Percentiles rank a stretch among this genome's conserved stretches.
These are phyloP conservation scores for Zygosaccharomyces pseudobailii DNA, from an alignment of 1,139 yeast species.

Conservation along the genomic window DNA sequence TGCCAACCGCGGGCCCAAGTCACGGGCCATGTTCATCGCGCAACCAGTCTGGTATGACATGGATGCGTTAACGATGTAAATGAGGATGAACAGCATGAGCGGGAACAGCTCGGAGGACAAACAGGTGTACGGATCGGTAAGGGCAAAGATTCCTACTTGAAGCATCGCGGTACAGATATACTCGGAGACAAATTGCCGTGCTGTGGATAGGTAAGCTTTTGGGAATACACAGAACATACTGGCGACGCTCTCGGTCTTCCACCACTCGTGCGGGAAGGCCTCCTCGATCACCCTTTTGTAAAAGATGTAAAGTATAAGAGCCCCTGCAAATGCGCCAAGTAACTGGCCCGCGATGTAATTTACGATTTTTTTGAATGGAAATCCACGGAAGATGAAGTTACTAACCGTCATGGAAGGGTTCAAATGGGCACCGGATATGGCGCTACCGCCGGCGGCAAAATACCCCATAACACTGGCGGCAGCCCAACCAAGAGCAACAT, in stretches of 20 bases:
- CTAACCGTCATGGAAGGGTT: constrained; percentile 42
- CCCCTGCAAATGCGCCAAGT: constrained; percentile 41
- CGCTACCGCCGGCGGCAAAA: constrained; percentile 40
- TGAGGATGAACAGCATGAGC: constrained; percentile 40
- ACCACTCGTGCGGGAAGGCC: constrained; percentile 26
- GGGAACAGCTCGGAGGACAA: constrained; percentile 44
- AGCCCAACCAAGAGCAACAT: constrained; percentile 47
- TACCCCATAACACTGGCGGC: constrained; percentile 48
- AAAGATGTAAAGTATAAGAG: constrained; percentile 37
- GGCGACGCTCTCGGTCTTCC: constrained; percentile 24
- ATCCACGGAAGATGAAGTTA: constrained; percentile 40
- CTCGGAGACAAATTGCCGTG: constrained; percentile 45
- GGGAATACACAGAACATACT: constrained; percentile 46
- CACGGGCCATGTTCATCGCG: constrained; percentile 50
- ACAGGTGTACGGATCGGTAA: constrained; percentile 46
- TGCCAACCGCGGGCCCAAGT: constrained; percentile 48
- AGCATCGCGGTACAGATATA: constrained; percentile 41
- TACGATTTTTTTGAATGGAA: constrained; percentile 41
- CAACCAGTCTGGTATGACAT: constrained; percentile 49
- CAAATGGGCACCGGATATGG: constrained; percentile 43
- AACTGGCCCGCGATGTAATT: constrained; percentile 39
- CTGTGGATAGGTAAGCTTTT: constrained; percentile 38
- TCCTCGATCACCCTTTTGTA: constrained; percentile 31
- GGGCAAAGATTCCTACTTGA: constrained; percentile 42
- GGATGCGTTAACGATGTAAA: constrained; percentile 42